Evolutionary conservation across 1,284 basidiomycete species (phyloP), one percentile per base, ranked within the genome.

Genomic region (Cutaneotrichosporon sp.): DNA sequence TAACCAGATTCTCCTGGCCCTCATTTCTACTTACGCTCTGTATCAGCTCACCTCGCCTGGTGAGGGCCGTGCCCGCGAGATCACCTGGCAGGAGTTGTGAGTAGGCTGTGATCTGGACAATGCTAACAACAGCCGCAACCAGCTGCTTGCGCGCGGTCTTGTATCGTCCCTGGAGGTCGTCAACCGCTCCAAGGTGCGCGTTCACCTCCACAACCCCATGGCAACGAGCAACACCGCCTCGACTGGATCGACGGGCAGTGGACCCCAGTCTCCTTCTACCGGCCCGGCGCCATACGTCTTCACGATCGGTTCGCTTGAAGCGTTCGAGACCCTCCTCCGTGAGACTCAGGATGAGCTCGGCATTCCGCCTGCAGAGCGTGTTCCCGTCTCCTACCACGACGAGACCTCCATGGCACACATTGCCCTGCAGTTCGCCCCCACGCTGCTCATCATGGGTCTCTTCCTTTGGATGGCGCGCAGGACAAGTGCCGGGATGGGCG

Each of bases 241-340:
- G 9, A 61, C 54, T n/a, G n/a, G n/a, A 27, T 61, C 64, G 41
- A 52, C 46, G 27, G 33, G 24, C 8, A 14, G 24, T 10, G 61
- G 39, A 42, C 61, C 70, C 26, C 64, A 68, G 37, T 66, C 63
- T 16, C 64, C 55, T 60, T 74, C 59, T 34, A 71, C 43, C 76
- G 78, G 27, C 64, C 75, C 70, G 5, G 68, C 70, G 11, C 68
- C 70, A 27, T 97, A 90, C 77, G 86, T 87, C 76, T 99, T 99
- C 81, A 93, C 90, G 53, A 97, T 99, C 68, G 94, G 96, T 46
- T 94, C 90, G 46, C 86, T 97, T 29, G 94, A 99, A 69, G 90
- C 90, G 5, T 97, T 99, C 71, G 94, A 99, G 75, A 83, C 89
- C 61, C 89, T 89, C 70, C 82, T 98, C 38, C 89, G 97, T 59